These are phyloP conservation scores for Boletus subcaerulescens DNA, from an alignment of 768 basidiomycete genomes.

Conservation along the genomic window DNA sequence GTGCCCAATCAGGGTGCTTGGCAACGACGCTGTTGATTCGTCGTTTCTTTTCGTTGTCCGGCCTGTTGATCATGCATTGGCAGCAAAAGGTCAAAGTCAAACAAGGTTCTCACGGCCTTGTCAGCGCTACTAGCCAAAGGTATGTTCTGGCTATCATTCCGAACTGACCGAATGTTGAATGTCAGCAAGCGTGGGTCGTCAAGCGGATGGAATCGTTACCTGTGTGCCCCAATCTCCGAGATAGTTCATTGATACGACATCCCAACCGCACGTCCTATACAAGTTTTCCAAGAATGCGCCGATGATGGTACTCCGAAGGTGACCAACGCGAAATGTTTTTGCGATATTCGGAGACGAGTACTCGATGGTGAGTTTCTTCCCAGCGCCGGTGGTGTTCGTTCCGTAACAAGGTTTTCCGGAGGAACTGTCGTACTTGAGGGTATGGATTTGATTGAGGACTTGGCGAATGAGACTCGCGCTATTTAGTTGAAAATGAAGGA, in stretches of 20 bases:
- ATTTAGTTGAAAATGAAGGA: constrained; percentile 79
- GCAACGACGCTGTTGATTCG: no score
- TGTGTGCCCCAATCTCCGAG: constrained; percentile 99
- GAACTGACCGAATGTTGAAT: constrained; percentile 46
- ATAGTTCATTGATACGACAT: constrained; percentile 90
- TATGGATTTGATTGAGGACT: constrained; percentile 70
- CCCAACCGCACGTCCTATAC: constrained; percentile 91
- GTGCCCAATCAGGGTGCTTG: no score
- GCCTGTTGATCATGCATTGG: no score
- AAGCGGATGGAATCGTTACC: constrained; percentile 40
- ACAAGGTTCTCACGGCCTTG: no score
- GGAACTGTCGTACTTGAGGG: constrained; percentile 58
- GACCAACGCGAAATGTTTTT: constrained; percentile 97
- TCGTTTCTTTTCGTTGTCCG: no score
- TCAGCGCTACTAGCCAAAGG: no score
- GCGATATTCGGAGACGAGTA: constrained; percentile 98
- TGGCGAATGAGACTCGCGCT: constrained; percentile 57
- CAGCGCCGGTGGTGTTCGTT: constrained; percentile 68
- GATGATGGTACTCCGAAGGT: constrained; percentile 96
- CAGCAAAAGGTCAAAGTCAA: no score
- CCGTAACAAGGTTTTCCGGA: constrained; percentile 73
- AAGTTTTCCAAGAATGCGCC: constrained; percentile 89
- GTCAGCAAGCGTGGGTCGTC: neutral
- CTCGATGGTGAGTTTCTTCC: constrained; percentile 85
- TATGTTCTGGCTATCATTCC: constrained; percentile 67